A percentile compares a stretch with the other conserved stretches of the same genome.
Evolutionary conservation across 1,284 basidiomycete species (phyloP).

Genomic region (Pisolithus thermaeus): DNA sequence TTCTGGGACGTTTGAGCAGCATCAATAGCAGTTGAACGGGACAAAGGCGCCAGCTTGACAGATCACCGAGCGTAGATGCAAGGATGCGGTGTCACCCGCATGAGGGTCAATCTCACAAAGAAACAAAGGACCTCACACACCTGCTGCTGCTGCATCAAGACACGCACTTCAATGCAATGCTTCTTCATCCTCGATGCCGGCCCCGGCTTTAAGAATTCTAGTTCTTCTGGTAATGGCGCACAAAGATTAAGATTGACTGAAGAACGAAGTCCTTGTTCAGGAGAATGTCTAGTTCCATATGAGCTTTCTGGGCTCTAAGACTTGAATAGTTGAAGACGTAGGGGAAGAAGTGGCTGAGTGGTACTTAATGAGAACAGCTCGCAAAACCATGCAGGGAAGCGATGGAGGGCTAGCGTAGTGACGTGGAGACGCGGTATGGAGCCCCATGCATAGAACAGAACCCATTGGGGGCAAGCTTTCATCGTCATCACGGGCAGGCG

Average conservation of each 20-base stretch:
- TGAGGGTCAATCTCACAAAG: not conserved
- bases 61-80: slow-evolving; percentile 16
- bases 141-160: not conserved
- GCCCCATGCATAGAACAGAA: slow-evolving; percentile 72
- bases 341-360: too few relatives aligned
- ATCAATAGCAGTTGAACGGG: not conserved
- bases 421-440: slow-evolving; percentile 91
- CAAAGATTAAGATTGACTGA: not conserved
- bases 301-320: slow-evolving; percentile 44
- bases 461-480: slow-evolving; percentile 41
- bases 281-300: too few relatives aligned
- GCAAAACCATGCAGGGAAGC: slow-evolving; percentile 42
- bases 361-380: too few relatives aligned
- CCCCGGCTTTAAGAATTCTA: not conserved
- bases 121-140: not conserved
- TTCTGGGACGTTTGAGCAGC: not conserved
- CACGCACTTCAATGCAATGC: not conserved
- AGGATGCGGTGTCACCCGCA: slow-evolving; percentile 16
- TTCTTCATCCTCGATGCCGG: not conserved
- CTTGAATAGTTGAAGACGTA: slow-evolving; percentile 82
- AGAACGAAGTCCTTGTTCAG: not conserved
- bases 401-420: slow-evolving; percentile 91
- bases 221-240: not conserved
- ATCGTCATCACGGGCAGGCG: slow-evolving; percentile 25
- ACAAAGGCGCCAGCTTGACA: slow-evolving; percentile 6